Evolutionary conservation across 1,284 basidiomycete genomes (phyloP), one percentile per base, ranked within the genome.

Genomic region (Malassezia sp.): DNA sequence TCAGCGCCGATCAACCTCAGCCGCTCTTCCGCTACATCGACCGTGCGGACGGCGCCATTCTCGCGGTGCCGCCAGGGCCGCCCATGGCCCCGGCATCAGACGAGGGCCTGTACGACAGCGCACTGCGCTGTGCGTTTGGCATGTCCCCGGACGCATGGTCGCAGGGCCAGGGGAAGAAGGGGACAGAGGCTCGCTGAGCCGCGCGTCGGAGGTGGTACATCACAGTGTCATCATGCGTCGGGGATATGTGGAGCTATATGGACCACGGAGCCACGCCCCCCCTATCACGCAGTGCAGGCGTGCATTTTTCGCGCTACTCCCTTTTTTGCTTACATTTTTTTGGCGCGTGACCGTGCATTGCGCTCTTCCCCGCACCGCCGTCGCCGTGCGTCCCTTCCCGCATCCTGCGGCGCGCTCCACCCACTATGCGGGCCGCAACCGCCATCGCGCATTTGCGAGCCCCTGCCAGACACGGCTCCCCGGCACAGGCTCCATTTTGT

Each of bases 401-500:
- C n/a, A n/a, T n/a, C n/a, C n/a, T n/a, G n/a, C n/a, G n/a, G n/a
- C n/a, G n/a, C n/a, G n/a, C n/a, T n/a, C 30, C 7, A n/a, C 9
- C 9, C 30, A 6, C 5, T 15, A 11, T 31, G 15, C 30, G 30
- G n/a, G n/a, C n/a, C n/a, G n/a, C n/a, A 45, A 24, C 14, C 17
- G 14, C 28, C 30, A 35, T 5, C 43, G 33, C 15, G 40, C 5
- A 23, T 45, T 34, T 18, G 37, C 52, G 9, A 57, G 38, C 3
- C 53, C 55, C 5, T 52, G 57, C 55, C 54, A 58, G 3, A 65
- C 52, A 29, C 57, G 60, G 36, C 54, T 57, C 4, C 61, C 61
- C 1, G 63, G 61, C 6, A 59, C 56, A 6, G 67, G 67, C 54
- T 64, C 56, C 35, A 69, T 63, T 27, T 60, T 55, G 45, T 67